Base-by-base conservation (phyloP, 768 basidiomycete species). In the Mycena epipterygia region DNA sequence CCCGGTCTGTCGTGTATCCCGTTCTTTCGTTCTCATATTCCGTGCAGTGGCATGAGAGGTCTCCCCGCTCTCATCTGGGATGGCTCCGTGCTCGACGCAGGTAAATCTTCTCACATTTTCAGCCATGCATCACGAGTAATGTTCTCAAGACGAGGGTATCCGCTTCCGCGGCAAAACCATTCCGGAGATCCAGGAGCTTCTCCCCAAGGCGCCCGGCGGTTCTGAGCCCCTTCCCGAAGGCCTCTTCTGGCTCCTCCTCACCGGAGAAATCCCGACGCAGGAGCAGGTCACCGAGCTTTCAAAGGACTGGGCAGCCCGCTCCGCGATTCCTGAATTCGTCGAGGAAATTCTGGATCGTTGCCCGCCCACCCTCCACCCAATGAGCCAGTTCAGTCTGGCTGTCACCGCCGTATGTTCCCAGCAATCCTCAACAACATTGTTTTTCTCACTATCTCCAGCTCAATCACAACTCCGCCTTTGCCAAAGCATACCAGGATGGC, bases 161-260 rank as follows among this genome's bases (percentile, higher is more conserved):
- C 95, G 97, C 74, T 99, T 99, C 91, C 94, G 97, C 80, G 97
- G 96, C 69, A 95, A 94, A 83, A 95, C 95, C 65, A 97, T 97
- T 78, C 94, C 95, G 46, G 96, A 98, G 79, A 91, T 91, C 79
- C 91, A 95, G 83, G 87, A 89, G 62, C 88, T 91, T 56, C 91
- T 99, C 29, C 97, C 97, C 70, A 97, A 94, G 80, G 97, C 94
- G 65, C 88, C 93, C 74, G 90, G 93, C 72, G 96, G 96, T 63
- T 86, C 89, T 19, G 96, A 98, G 80, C 96, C 96, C 63, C 90
- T 98, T 61, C 96, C 96, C 3, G 96, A 98, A 80, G 93, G 88
- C 76, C 91, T 98, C 72, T 98, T 98, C 87, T 98, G 96, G 96
- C 89, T 98, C 44, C 88, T 98, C 69, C 84, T 98, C 71, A 99